Percentiles rank a stretch among this genome's conserved stretches.
Evolutionary conservation across 805 yeast genomes (phyloP).

Genomic region (Myxozyma sirexii): DNA sequence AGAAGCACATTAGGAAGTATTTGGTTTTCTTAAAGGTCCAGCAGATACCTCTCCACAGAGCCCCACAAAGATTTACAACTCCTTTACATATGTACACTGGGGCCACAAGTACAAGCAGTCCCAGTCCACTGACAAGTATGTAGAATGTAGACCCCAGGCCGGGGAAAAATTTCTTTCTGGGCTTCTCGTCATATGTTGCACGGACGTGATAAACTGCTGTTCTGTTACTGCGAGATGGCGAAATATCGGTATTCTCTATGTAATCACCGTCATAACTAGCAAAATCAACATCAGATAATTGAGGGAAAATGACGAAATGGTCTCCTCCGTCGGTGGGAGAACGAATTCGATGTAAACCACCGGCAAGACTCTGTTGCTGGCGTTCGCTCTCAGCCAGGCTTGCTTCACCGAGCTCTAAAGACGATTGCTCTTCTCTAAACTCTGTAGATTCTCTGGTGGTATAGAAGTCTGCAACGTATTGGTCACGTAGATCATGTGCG

Average conservation of each 20-base stretch:
- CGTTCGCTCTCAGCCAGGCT: no score
- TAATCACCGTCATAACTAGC: background rate
- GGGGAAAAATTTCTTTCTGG: background rate
- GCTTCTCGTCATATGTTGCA: background rate
- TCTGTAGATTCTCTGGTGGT: no score
- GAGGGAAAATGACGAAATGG: background rate
- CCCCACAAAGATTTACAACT: background rate
- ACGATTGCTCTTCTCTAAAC: no score
- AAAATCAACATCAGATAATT: background rate
- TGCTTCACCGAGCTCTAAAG: no score
- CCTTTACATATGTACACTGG: background rate
- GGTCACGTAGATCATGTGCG: background rate
- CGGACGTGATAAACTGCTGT: background rate
- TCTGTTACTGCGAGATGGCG: background rate
- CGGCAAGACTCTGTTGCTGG: background rate
- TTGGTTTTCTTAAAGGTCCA: background rate
- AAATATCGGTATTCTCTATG: background rate
- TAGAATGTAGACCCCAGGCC: background rate
- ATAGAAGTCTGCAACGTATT: background rate
- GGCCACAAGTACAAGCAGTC: background rate
- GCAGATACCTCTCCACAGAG: background rate
- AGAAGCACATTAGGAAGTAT: background rate
- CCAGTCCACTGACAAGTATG: constrained; percentile 2
- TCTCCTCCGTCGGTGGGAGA: background rate
- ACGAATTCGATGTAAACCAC: background rate